Evolutionary conservation across 164 flowering plant genomes (phyloP).

Genomic region (Tinospora cordifolia): DNA sequence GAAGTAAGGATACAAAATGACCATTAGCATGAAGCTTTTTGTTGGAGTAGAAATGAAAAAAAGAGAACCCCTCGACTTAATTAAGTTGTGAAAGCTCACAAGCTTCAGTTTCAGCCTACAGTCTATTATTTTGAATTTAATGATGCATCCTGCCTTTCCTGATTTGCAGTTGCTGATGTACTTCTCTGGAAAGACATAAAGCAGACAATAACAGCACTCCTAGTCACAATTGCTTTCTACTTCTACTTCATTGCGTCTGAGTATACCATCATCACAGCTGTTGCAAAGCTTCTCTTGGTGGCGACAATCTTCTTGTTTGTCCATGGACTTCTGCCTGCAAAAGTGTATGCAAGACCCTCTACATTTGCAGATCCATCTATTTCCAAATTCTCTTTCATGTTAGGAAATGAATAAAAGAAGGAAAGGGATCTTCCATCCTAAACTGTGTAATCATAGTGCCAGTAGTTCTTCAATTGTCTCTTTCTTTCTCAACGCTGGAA

Average conservation of each 20-base stretch:
- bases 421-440: neutral
- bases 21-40: neutral
- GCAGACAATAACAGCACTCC: slow-evolving; percentile 41
- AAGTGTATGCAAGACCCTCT: slow-evolving; percentile 40
- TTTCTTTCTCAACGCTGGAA: neutral
- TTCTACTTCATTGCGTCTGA: slow-evolving; percentile 61
- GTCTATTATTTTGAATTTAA: neutral
- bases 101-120: neutral
- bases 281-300: slow-evolving; percentile 56
- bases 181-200: slow-evolving; percentile 85
- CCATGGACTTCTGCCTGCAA: slow-evolving; percentile 69
- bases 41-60: neutral
- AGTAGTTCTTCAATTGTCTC: neutral
- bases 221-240: slow-evolving; percentile 54
- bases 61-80: neutral
- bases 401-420: neutral
- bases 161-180: slow-evolving; percentile 75
- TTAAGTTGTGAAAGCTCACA: neutral
- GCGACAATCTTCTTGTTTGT: slow-evolving; percentile 54
- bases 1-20: neutral
- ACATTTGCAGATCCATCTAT: neutral
- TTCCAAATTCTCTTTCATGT: neutral
- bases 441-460: neutral
- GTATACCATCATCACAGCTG: slow-evolving; percentile 52
- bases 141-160: slow-evolving; percentile 8